Evolutionary conservation across 2,329 filamentous ascomycete species (phyloP), one percentile per base, ranked within the genome.

Genomic region (Nemania bipapillata): DNA sequence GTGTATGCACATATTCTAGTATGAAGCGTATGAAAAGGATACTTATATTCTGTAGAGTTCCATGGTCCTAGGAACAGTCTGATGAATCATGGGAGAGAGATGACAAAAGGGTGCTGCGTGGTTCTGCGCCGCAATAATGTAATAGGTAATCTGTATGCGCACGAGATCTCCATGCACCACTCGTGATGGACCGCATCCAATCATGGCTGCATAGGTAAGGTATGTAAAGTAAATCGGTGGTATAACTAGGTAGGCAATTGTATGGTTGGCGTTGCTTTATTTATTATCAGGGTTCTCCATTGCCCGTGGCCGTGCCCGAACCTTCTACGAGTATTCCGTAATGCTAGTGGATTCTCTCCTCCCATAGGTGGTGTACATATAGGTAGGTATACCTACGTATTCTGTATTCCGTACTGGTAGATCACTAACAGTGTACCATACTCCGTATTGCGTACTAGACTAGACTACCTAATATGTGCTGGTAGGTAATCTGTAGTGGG

Each of bases 221-320:
- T n/a, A n/a, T n/a, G n/a, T n/a, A n/a, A n/a, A n/a, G n/a, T n/a
- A n/a, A n/a, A n/a, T n/a, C n/a, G n/a, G n/a, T n/a, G n/a, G n/a
- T n/a, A n/a, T n/a, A n/a, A n/a, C n/a, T n/a, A n/a, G n/a, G n/a
- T n/a, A n/a, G n/a, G n/a, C n/a, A n/a, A n/a, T n/a, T n/a, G n/a
- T n/a, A n/a, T n/a, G n/a, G n/a, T n/a, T n/a, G n/a, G n/a, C n/a
- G n/a, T n/a, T n/a, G n/a, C n/a, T n/a, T n/a, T n/a, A n/a, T n/a
- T n/a, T n/a, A n/a, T n/a, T n/a, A n/a, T n/a, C n/a, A n/a, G 66
- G 72, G 12, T n/a, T 45, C 40, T 17, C 40, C 40, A 45, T 45
- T 45, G 35, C 35, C 74, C 17, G 42, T n/a, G 72, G 72, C 72
- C 70, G 68, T 68, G 65, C 66, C 15, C 42, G 62, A 58, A 56